Percentiles rank a stretch among this genome's conserved stretches.
Evolutionary conservation across 805 yeast genomes (phyloP).

Genomic region (Candida ascalaphidarum): DNA sequence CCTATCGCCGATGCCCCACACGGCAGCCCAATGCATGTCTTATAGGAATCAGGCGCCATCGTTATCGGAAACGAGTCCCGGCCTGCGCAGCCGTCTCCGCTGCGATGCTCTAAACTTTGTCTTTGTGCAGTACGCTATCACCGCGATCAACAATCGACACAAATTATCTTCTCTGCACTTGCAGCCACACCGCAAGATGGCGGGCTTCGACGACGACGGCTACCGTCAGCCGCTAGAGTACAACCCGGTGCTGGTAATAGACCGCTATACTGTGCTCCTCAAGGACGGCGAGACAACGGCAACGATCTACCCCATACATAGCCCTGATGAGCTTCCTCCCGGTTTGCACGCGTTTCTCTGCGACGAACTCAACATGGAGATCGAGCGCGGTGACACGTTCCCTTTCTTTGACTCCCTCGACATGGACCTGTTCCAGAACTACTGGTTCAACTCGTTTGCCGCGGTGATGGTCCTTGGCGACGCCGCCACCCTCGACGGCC

Average conservation of each 20-base stretch:
- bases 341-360: conserved; percentile 73
- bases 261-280: conserved; percentile 66
- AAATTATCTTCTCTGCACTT: conserved; percentile 24
- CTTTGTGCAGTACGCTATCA: no score
- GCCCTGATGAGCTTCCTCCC: conserved; percentile 61
- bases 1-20: no score
- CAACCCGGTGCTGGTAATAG: conserved; percentile 29
- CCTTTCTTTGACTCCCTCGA: conserved; percentile 78
- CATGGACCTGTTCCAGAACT: conserved; percentile 66
- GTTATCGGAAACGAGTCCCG: no score
- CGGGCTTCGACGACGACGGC: conserved; percentile 43
- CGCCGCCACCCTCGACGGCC: conserved; percentile 33
- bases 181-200: conserved; percentile 25
- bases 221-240: conserved; percentile 35
- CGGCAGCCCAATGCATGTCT: no score
- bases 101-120: no score
- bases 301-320: conserved; percentile 79
- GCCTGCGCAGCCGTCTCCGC: no score
- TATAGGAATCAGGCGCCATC: no score
- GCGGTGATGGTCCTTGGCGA: conserved; percentile 80
- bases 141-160: no score
- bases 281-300: conserved; percentile 91
- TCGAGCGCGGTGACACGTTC: conserved; percentile 79
- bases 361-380: conserved; percentile 91
- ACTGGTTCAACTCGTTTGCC: conserved; percentile 84